phyloP scores from a whole-genome alignment of 192 early-diverging fungal species.

The Podila horticola region DNA sequence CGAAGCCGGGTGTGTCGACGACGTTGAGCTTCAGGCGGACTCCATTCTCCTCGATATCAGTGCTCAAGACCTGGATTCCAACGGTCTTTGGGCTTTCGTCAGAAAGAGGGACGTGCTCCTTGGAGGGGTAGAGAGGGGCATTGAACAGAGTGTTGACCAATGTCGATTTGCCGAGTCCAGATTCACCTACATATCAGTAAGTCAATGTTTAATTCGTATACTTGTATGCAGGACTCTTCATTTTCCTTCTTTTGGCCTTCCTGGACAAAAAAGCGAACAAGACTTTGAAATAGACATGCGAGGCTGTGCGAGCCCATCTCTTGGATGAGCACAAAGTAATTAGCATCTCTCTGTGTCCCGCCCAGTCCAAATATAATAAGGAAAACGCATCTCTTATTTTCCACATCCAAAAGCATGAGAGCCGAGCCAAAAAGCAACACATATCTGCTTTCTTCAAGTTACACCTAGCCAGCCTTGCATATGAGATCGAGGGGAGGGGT shows the following conservation, averaged over 20 bases:
- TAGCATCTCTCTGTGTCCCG: neutral
- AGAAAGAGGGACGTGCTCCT: conserved; percentile 75
- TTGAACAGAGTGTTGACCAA: conserved; percentile 98
- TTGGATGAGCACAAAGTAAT: neutral
- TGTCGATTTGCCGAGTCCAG: conserved; percentile 97
- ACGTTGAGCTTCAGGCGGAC: conserved; percentile 94
- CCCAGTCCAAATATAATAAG: no score
- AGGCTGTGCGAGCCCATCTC: neutral
- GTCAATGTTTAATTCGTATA: no score
- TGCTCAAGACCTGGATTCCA: conserved; percentile 79
- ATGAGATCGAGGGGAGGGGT: neutral
- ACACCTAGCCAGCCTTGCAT: neutral
- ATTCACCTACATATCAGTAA: conserved; percentile 81
- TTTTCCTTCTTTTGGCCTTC: no score
- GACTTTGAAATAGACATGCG: no score
- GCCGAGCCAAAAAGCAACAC: neutral
- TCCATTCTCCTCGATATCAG: conserved; percentile 96
- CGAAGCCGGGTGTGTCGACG: conserved; percentile 98
- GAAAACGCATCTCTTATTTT: no score
- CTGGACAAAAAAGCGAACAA: no score
- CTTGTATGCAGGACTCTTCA: no score
- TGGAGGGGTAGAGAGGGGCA: conserved; percentile 87
- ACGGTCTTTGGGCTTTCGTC: conserved; percentile 77
- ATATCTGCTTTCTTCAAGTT: neutral
- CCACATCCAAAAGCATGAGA: no score